Evolutionary conservation across 305 asterid genomes (phyloP), one percentile per base, ranked within the genome.

Genomic region (Fraxinus albicans): DNA sequence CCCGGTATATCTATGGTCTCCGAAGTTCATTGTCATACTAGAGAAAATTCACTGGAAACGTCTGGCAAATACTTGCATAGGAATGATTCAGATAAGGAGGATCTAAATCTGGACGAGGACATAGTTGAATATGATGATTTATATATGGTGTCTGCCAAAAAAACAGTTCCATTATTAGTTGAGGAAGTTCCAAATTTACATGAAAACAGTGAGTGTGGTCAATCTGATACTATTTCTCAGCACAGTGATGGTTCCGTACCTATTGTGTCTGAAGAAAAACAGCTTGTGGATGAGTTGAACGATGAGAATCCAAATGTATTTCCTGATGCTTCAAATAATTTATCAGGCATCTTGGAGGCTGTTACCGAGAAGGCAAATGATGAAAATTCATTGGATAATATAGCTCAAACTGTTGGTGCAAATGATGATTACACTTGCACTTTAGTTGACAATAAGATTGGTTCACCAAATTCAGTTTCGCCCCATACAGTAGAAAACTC

Each of bases 281-380:
- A 79, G 55, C 82, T 82, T 55, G 31, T 55, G 72, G 80, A 72
- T 75, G 90, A 73, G 73, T 80, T 81, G 69, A 88, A 79, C 83
- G 76, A 84, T 76, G 90, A 83, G 88, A 83, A 81, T 72, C 88
- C 86, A 84, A 85, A 84, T 87, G 81, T 81, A 77, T 79, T 74
- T 78, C 76, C 73, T 83, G 86, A 81, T 79, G 82, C 86, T 83
- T 86, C 83, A 70, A 83, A 87, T 67, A 81, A 72, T 47, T 38
- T 76, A 25, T 83, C 87, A n/a, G 53, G 42, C 80, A 82, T 77
- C 77, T 25, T 21, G 84, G 89, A 85, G 77, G 82, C 86, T 81
- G 80, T 88, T 85, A 83, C 63, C 69, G 84, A 47, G 34, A 79
- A 81, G 80, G 80, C 80, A 73, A 83, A 76, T 0, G 70, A 63